These are phyloP conservation scores for Pyropia haitanensis DNA, from an alignment of 23 red algal species.

Conservation along the genomic window DNA sequence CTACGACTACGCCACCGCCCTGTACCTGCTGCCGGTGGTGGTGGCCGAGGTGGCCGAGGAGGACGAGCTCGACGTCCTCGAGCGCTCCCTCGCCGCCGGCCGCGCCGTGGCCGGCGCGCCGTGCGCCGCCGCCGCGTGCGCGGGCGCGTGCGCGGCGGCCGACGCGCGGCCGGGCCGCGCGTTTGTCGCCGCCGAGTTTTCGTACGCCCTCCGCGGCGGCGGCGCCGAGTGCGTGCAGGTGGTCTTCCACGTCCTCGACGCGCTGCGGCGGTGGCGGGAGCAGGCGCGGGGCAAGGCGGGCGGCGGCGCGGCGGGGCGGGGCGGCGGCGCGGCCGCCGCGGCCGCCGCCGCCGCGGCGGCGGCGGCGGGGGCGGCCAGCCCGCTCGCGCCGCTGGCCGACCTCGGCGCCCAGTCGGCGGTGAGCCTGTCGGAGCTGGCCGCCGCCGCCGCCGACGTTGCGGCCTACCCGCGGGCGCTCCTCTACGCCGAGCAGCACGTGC, in stretches of 20 bases:
- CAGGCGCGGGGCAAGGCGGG: constrained; percentile 4
- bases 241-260: constrained; percentile 59
- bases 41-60: constrained; percentile 3
- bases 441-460: constrained; percentile 32
- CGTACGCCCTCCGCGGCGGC: constrained; percentile 1
- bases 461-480: constrained; percentile 58
- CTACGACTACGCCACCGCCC: constrained; percentile 40
- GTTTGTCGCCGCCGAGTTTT: no score
- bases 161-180: no score
- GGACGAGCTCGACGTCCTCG: no score
- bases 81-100: no score
- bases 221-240: constrained; percentile 28
- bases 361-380: not conserved
- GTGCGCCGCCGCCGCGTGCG: no score
- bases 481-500: constrained; percentile 50
- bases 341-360: no score
- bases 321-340: not conserved
- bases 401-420: constrained; percentile 15
- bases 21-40: constrained; percentile 68
- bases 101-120: no score
- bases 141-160: no score
- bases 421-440: constrained; percentile 29
- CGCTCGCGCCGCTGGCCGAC: constrained; percentile 34
- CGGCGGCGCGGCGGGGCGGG: not conserved
- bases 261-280: constrained; percentile 42